Percentiles rank a stretch among this genome's conserved stretches.
These are phyloP conservation scores for Myriosclerotinia scirpicola DNA, from an alignment of 2,329 filamentous ascomycete species.

Conservation along the genomic window DNA sequence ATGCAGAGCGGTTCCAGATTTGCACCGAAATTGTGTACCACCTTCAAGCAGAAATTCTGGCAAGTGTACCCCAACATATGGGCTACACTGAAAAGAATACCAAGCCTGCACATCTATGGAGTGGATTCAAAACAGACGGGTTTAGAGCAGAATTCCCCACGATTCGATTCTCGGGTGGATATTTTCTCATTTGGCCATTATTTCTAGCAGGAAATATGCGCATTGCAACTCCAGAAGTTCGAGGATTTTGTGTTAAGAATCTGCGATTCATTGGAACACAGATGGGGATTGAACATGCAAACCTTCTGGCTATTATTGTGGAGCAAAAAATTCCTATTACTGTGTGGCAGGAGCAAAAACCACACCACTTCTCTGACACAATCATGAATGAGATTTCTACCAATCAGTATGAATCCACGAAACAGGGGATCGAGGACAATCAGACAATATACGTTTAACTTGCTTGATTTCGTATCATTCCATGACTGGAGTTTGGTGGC, in stretches of 20 bases:
- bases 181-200: constrained; percentile 38
- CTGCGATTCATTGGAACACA: constrained; percentile 30
- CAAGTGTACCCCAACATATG: constrained; percentile 35
- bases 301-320: constrained; percentile 29
- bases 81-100: constrained; percentile 8
- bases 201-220: constrained; percentile 34
- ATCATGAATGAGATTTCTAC: background rate
- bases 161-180: constrained; percentile 28
- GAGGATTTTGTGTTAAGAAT: constrained; percentile 31
- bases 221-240: constrained; percentile 23
- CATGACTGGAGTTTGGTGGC: background rate
- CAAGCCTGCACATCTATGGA: background rate
- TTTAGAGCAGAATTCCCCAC: constrained; percentile 8
- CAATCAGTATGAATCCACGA: background rate
- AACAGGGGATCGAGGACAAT: too few species aligned
- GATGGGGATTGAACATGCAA: constrained; percentile 35
- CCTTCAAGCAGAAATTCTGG: constrained; percentile 34
- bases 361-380: too few species aligned
- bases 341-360: constrained; percentile 17
- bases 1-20: constrained; percentile 15
- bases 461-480: too few species aligned
- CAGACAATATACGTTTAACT: background rate
- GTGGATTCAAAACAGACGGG: background rate
- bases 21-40: constrained; percentile 28
- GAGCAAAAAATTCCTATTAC: constrained; percentile 21